phyloP scores from a whole-genome alignment of 257 asterid genomes.

The Solanum tarapatanum region DNA sequence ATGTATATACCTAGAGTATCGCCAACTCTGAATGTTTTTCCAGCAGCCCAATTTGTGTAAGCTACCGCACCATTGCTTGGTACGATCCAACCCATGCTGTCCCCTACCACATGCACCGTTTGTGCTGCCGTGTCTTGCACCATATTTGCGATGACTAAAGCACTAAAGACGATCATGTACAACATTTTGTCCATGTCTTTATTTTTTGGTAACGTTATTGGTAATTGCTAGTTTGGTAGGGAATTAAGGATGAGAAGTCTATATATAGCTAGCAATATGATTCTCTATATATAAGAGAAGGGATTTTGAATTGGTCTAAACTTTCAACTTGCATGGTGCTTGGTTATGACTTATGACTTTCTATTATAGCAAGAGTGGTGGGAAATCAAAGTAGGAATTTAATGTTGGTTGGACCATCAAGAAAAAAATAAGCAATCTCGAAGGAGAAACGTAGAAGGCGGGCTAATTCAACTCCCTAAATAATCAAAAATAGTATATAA shows the following conservation, averaged over 20 bases:
- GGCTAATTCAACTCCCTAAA: background rate
- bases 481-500: background rate
- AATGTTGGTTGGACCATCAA: background rate
- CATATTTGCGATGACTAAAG: background rate
- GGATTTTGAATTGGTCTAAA: background rate
- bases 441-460: background rate
- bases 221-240: background rate
- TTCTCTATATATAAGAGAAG: background rate
- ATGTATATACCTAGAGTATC: conserved; percentile 18
- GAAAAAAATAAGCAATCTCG: background rate
- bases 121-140: conserved; percentile 14
- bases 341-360: background rate
- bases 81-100: conserved; percentile 20
- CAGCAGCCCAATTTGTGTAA: conserved; percentile 21
- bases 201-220: background rate
- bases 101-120: conserved; percentile 24
- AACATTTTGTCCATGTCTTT: background rate
- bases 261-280: background rate
- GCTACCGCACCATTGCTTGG: conserved; percentile 9
- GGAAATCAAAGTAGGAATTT: background rate
- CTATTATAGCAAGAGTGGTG: background rate
- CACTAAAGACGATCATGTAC: conserved; percentile 2
- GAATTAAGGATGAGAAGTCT: background rate
- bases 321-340: background rate
- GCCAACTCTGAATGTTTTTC: conserved; percentile 21